Conservation (phyloP, 1,284 basidiomycete species). For the Microbotryum silenes-acaulis region DNA sequence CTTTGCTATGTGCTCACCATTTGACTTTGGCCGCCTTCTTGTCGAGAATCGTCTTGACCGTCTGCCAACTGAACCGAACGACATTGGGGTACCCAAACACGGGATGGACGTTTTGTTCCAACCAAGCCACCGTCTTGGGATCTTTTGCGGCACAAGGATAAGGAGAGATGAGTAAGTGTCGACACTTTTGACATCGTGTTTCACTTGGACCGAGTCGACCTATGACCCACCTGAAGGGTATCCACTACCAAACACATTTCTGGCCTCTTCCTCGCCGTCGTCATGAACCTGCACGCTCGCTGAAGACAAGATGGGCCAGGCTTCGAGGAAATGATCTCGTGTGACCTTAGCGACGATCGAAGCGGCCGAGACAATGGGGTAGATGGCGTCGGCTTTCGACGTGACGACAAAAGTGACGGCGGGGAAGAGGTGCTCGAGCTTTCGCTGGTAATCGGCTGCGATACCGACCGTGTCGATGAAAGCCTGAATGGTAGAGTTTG, state of each 20-base stretch:
- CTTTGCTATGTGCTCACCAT: slow-evolving; percentile 52
- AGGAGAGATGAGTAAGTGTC: neutral
- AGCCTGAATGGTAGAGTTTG: slow-evolving; percentile 50
- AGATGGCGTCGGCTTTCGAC: slow-evolving; percentile 88
- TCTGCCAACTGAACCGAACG: slow-evolving; percentile 92
- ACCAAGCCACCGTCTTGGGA: slow-evolving; percentile 84
- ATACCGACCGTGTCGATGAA: slow-evolving; percentile 94
- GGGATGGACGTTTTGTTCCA: slow-evolving; percentile 67
- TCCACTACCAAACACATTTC: slow-evolving; percentile 55
- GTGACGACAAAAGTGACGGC: slow-evolving; percentile 80
- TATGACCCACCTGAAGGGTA: slow-evolving; percentile 70
- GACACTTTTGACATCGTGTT: neutral
- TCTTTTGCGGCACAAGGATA: slow-evolving; percentile 47
- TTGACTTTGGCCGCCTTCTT: slow-evolving; percentile 66
- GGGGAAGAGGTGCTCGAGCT: slow-evolving; percentile 69
- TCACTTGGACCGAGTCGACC: neutral
- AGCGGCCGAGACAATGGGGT: slow-evolving; percentile 93
- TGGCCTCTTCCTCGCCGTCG: slow-evolving; percentile 33
- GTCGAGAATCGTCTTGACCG: slow-evolving; percentile 77
- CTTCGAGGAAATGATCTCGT: slow-evolving; percentile 78
- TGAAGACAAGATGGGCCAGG: slow-evolving; percentile 57
- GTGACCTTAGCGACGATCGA: slow-evolving; percentile 96
- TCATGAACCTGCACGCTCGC: slow-evolving; percentile 15
- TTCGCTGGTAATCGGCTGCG: slow-evolving; percentile 72
- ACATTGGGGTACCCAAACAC: slow-evolving; percentile 89